These are phyloP conservation scores for Pythium brachiatum DNA, from an alignment of 352 stramenopile species.

Conservation along the genomic window DNA sequence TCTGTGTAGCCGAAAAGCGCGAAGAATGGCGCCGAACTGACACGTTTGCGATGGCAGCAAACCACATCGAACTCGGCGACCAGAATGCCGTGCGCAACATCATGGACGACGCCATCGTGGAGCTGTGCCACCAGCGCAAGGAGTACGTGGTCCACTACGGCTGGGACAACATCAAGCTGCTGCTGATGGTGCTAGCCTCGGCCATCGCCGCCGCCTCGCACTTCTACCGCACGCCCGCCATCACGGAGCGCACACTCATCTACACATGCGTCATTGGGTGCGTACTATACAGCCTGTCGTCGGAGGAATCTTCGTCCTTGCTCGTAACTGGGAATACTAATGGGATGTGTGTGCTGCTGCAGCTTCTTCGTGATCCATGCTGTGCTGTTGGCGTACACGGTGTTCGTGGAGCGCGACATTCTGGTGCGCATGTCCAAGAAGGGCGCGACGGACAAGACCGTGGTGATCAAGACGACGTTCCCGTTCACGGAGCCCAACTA, in stretches of 20 bases:
- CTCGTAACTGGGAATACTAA: neutral
- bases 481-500: constrained; percentile 77
- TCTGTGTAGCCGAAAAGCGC: neutral
- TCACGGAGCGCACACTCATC: constrained; percentile 65
- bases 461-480: constrained; percentile 70
- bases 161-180: constrained; percentile 82
- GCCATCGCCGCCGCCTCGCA: constrained; percentile 62
- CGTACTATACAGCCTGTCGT: constrained; percentile 9
- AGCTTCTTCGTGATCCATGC: constrained; percentile 85
- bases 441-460: constrained; percentile 30
- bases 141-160: constrained; percentile 66
- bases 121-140: constrained; percentile 64
- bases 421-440: constrained; percentile 66
- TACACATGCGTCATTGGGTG: constrained; percentile 69
- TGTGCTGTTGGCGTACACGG: constrained; percentile 65
- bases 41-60: constrained; percentile 30
- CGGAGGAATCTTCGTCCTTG: neutral
- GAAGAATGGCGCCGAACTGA: neutral
- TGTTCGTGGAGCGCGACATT: constrained; percentile 79
- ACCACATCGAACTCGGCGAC: constrained; percentile 74
- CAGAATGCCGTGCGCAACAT: constrained; percentile 87
- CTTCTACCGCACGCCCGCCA: constrained; percentile 59
- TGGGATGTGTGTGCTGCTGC: neutral
- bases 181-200: constrained; percentile 71
- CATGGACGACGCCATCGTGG: constrained; percentile 75